Conservation (phyloP, 352 stramenopile species). For the Phytophthora niederhauseri region DNA sequence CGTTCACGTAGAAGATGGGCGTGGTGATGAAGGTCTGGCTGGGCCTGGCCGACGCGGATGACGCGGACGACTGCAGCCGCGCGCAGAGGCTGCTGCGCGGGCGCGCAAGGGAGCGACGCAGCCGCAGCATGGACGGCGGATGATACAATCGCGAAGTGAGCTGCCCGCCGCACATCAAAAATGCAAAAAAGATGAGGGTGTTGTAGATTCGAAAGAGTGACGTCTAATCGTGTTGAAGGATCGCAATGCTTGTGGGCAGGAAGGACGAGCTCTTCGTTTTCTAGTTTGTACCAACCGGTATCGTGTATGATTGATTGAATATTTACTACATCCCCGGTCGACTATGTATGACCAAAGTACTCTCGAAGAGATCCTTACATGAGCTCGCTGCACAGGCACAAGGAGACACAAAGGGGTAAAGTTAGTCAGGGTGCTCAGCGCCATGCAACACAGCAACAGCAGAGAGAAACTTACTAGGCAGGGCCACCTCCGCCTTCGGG, state of each 20-base stretch:
- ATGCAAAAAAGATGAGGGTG: background rate
- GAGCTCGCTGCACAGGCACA: constrained; percentile 57
- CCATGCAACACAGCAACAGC: background rate
- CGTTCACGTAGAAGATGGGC: constrained; percentile 99
- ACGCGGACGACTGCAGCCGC: background rate
- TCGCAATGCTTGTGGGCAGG: background rate
- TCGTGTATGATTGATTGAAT: constrained; percentile 39
- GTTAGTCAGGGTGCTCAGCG: constrained; percentile 30
- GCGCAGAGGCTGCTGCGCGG: background rate
- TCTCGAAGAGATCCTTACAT: constrained; percentile 50
- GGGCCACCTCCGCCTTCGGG: constrained; percentile 98
- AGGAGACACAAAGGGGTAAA: constrained; percentile 22
- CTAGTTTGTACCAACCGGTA: constrained; percentile 25
- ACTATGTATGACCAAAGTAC: constrained; percentile 13
- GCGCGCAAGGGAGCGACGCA: background rate
- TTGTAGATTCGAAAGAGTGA: background rate
- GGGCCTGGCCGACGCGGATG: background rate
- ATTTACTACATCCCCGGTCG: constrained; percentile 40
- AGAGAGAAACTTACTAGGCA: constrained; percentile 93
- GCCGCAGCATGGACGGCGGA: background rate
- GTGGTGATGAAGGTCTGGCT: constrained; percentile 91
- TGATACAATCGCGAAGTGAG: background rate
- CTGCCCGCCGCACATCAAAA: background rate
- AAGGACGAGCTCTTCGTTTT: background rate
- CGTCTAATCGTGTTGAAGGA: background rate